These are phyloP conservation scores for Aspergillus flavus DNA, from an alignment of 2,329 filamentous ascomycete genomes.

Conservation along the genomic window DNA sequence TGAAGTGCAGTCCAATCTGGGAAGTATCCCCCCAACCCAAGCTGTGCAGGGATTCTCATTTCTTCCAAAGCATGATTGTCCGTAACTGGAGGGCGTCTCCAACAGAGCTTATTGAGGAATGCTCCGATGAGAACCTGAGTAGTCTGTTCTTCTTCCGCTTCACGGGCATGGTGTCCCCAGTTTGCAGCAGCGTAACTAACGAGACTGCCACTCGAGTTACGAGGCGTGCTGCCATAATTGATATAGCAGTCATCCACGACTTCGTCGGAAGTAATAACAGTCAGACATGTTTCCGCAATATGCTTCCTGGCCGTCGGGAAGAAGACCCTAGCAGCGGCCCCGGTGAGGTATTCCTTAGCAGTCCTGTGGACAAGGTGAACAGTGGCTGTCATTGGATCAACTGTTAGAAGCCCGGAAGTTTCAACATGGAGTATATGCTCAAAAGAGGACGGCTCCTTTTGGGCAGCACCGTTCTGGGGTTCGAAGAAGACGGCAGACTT, in stretches of 20 bases:
- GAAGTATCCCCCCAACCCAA: slow-evolving; percentile 31
- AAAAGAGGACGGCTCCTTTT: slow-evolving; percentile 15
- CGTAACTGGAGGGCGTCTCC: slow-evolving; percentile 31
- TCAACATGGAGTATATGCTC: slow-evolving; percentile 21
- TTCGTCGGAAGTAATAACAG: slow-evolving; percentile 31
- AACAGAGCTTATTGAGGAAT: slow-evolving; percentile 37
- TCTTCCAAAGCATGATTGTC: slow-evolving; percentile 6
- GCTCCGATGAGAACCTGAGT: slow-evolving; percentile 33
- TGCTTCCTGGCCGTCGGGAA: slow-evolving; percentile 32
- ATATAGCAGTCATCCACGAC: slow-evolving; percentile 37
- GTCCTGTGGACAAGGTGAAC: slow-evolving; percentile 35
- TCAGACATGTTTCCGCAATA: slow-evolving; percentile 34
- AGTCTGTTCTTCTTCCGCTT: slow-evolving; percentile 32
- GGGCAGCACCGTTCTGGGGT: not conserved
- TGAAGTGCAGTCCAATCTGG: slow-evolving; percentile 34
- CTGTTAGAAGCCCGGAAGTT: slow-evolving; percentile 27
- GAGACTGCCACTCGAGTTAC: slow-evolving; percentile 16
- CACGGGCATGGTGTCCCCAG: slow-evolving; percentile 34
- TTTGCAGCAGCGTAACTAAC: slow-evolving; percentile 31
- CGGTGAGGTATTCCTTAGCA: slow-evolving; percentile 32
- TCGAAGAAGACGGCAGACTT: slow-evolving; percentile 16
- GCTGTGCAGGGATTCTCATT: slow-evolving; percentile 20
- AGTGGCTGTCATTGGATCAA: slow-evolving; percentile 28
- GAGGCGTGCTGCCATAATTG: slow-evolving; percentile 15
- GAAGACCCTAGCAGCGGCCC: slow-evolving; percentile 31